Conservation (phyloP, 2,329 filamentous ascomycete species). For the Aspergillus costaricaensis region DNA sequence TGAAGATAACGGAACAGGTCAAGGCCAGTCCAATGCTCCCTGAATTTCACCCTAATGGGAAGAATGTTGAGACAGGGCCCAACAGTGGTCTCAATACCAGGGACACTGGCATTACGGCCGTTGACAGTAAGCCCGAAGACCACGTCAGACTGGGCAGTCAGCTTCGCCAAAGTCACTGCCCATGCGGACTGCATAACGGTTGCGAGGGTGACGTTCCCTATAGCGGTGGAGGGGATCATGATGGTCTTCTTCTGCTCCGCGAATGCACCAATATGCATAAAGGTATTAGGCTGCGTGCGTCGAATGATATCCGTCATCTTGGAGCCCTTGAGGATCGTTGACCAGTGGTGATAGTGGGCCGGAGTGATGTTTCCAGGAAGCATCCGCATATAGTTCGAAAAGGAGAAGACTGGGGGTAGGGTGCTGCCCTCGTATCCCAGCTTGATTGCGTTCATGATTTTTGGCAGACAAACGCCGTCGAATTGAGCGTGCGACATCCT, state of each 20-base stretch:
- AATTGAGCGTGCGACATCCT: conserved; percentile 70
- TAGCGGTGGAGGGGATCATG: conserved; percentile 49
- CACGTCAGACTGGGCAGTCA: conserved; percentile 57
- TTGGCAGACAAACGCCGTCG: conserved; percentile 66
- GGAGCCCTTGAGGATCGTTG: conserved; percentile 58
- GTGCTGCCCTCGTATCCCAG: conserved; percentile 52
- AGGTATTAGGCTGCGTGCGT: conserved; percentile 36
- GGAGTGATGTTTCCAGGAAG: conserved; percentile 43
- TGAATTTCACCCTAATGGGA: conserved; percentile 62
- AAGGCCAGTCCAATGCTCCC: conserved; percentile 51
- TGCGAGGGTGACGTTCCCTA: conserved; percentile 61
- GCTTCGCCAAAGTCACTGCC: conserved; percentile 63
- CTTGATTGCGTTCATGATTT: conserved; percentile 63
- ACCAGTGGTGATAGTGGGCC: conserved; percentile 62
- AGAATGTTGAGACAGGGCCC: conserved; percentile 70
- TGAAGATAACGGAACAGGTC: conserved; percentile 59
- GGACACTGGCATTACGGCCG: conserved; percentile 62
- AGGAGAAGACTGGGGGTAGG: conserved; percentile 45
- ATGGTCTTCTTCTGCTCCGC: conserved; percentile 40
- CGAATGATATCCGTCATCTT: conserved; percentile 49
- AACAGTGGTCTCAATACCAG: conserved; percentile 58
- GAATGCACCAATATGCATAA: conserved; percentile 39
- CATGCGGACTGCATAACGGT: conserved; percentile 69
- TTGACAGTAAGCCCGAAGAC: conserved; percentile 68
- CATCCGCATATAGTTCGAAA: conserved; percentile 50